A percentile compares a stretch with the other conserved stretches of the same genome.
Conservation (phyloP, 768 basidiomycete species). For the Artomyces pyxidatus region DNA sequence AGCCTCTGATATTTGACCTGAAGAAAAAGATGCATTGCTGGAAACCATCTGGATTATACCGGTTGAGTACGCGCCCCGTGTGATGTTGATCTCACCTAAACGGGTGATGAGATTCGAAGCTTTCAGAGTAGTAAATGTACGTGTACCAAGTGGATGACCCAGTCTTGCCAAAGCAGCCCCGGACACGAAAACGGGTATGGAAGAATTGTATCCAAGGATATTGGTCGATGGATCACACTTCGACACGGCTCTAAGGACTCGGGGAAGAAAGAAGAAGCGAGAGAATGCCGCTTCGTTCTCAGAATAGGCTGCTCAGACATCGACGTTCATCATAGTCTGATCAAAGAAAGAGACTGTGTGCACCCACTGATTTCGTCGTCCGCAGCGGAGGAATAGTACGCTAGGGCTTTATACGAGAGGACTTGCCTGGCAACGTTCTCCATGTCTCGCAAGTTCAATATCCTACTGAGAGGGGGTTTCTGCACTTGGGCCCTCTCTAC, state of each 20-base stretch:
- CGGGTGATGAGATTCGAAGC: not conserved
- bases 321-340: not conserved
- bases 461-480: slow-evolving; percentile 59
- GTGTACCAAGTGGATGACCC: slow-evolving; percentile 73
- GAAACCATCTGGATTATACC: slow-evolving; percentile 85
- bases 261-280: slow-evolving; percentile 81
- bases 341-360: not conserved
- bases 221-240: slow-evolving; percentile 61
- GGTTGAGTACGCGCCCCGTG: slow-evolving; percentile 53
- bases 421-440: slow-evolving; percentile 71
- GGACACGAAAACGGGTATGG: slow-evolving; percentile 76
- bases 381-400: slow-evolving; percentile 81
- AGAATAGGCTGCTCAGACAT: slow-evolving; percentile 37
- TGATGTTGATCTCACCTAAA: slow-evolving; percentile 75
- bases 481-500: slow-evolving; percentile 51
- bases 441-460: slow-evolving; percentile 74
- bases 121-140: not conserved
- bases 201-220: slow-evolving; percentile 61
- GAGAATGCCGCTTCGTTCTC: slow-evolving; percentile 79
- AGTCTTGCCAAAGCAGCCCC: slow-evolving; percentile 80
- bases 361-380: slow-evolving; percentile 76
- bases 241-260: slow-evolving; percentile 65
- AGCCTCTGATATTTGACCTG: slow-evolving; percentile 50
- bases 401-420: slow-evolving; percentile 65
- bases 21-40: slow-evolving; percentile 65